Evolutionary conservation across 2,329 filamentous ascomycete genomes (phyloP), one percentile per base, ranked within the genome.

Genomic region (Cercospora canescens): DNA sequence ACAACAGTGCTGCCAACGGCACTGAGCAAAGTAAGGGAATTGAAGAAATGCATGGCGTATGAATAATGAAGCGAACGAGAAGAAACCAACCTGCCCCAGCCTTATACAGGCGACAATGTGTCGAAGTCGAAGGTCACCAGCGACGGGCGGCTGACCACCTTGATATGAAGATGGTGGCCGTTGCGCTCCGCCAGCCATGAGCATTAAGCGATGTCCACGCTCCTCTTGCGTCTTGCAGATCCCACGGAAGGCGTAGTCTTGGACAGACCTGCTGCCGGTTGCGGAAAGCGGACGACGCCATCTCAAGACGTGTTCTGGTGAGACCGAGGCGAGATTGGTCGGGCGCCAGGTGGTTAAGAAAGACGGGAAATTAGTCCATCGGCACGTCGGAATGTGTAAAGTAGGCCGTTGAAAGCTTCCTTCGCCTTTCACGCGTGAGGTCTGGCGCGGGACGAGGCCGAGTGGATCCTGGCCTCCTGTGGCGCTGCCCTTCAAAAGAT

Each of bases 1-100:
- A 59, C 24, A 26, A 52, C 60, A 63, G 60, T 69, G 61, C 62
- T 67, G 52, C 63, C 65, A 55, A 69, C 54, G 57, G 69, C 69
- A 62, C 56, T 60, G 39, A 67, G 50, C 12, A 70, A 64, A 24
- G 67, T 26, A 9, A 66, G 18, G 21, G 63, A 56, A 54, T 63
- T 62, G 35, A 67, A 61, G 54, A 65, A 62, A 63, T 67, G 60
- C 68, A 70, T 70, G 41, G 30, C 34, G 55, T 63, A 41, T 39
- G 55, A 65, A 50, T 34, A 37, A 58, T 35, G 30, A 48, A 45
- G 21, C n/a, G 34, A 48, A 41, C 28, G 37, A 41, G 39, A 41
- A 48, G 39, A 24, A 32, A 58, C 52, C 56, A 48, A 58, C 62
- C 54, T 52, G 39, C 18, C 16, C 35, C n/a, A n/a, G 37, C 62